Conservation (phyloP, 495 filamentous ascomycete genomes). For the Neurospora tetrasperma region DNA sequence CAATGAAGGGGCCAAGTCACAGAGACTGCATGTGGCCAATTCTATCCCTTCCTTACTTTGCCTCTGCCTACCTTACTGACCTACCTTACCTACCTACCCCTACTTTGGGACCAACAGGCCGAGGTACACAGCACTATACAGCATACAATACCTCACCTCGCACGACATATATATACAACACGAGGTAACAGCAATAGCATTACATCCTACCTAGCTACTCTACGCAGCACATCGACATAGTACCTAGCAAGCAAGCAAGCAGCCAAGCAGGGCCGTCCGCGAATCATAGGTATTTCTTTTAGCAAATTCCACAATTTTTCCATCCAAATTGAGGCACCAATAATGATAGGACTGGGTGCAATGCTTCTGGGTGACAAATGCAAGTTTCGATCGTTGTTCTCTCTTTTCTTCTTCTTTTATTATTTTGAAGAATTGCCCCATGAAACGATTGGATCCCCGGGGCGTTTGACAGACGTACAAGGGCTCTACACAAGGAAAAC, state of each 20-base stretch:
- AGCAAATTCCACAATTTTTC: background rate
- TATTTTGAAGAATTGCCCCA: background rate
- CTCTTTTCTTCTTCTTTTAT: too few species aligned
- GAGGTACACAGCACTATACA: background rate
- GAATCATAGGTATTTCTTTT: background rate
- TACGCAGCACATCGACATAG: background rate
- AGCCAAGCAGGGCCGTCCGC: background rate
- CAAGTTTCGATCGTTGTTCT: background rate
- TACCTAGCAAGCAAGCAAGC: background rate
- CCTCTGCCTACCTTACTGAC: background rate
- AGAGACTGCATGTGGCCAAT: background rate
- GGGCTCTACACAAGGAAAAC: background rate
- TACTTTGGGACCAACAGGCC: background rate
- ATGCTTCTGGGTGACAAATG: background rate
- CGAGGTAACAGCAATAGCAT: background rate
- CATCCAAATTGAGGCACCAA: background rate
- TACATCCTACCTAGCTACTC: background rate
- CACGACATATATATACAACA: background rate
- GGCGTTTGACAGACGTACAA: background rate
- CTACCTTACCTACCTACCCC: too few species aligned
- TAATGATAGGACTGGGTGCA: background rate
- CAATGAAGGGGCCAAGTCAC: background rate
- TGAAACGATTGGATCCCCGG: background rate
- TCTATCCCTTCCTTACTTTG: background rate
- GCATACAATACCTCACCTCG: background rate